phyloP scores from a whole-genome alignment of 2,329 filamentous ascomycete species.

The Geosmithia morbida region DNA sequence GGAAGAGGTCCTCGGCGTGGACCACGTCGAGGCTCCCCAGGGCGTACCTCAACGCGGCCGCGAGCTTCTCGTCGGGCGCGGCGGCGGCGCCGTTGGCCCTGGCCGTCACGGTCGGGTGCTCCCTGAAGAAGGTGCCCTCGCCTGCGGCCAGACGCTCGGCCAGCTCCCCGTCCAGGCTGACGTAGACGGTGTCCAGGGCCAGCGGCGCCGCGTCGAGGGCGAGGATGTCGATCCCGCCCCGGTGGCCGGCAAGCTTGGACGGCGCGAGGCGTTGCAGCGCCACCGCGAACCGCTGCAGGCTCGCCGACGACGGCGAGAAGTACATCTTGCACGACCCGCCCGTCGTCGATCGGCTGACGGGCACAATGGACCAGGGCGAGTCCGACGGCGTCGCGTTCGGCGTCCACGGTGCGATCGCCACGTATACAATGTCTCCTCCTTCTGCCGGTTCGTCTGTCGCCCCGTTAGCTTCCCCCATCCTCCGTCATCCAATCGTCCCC shows the following conservation, averaged over 20 bases:
- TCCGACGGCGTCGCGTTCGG: constrained; percentile 44
- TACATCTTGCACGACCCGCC: constrained; percentile 46
- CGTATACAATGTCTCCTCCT: constrained; percentile 33
- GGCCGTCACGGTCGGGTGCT: constrained; percentile 32
- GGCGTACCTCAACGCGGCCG: constrained; percentile 57
- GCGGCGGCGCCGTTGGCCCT: constrained; percentile 13
- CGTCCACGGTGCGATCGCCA: constrained; percentile 63
- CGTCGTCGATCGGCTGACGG: constrained; percentile 51
- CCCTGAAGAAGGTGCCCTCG: constrained; percentile 66
- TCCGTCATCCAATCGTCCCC: neutral
- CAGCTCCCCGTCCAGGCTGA: constrained; percentile 70
- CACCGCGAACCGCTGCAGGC: constrained; percentile 66
- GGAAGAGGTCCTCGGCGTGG: constrained; percentile 68
- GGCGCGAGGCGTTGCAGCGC: constrained; percentile 59
- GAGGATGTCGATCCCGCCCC: constrained; percentile 68
- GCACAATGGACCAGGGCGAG: constrained; percentile 72
- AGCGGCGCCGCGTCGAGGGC: constrained; percentile 70
- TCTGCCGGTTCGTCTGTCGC: constrained; percentile 19
- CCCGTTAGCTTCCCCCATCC: neutral
- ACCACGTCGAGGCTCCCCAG: constrained; percentile 61
- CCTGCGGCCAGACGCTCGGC: constrained; percentile 69
- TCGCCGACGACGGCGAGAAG: constrained; percentile 57
- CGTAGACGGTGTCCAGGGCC: constrained; percentile 71
- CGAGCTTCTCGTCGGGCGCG: constrained; percentile 41
- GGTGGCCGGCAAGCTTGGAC: constrained; percentile 55